Evolutionary conservation across 306 rosid species (phyloP).

Genomic region (Prunus davidiana): DNA sequence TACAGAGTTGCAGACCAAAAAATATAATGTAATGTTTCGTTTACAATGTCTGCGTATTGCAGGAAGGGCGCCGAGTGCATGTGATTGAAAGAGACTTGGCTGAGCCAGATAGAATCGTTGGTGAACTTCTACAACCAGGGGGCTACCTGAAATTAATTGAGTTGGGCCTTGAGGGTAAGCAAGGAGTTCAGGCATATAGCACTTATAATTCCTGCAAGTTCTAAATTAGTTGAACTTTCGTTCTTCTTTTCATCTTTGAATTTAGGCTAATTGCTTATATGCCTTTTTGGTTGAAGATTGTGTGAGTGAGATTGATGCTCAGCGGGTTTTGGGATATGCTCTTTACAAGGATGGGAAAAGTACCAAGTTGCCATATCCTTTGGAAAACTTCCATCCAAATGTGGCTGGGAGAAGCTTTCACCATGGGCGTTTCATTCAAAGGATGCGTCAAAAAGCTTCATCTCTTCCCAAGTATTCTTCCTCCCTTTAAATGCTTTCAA

Average conservation of each 20-base stretch:
- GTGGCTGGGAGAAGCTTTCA: constrained; percentile 60
- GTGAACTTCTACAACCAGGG: constrained; percentile 23
- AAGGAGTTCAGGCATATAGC: not conserved
- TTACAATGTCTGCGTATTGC: constrained; percentile 3
- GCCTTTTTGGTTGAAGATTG: constrained; percentile 9
- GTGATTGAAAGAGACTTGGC: constrained; percentile 53
- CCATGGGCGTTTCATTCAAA: constrained; percentile 56
- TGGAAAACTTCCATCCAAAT: constrained; percentile 35
- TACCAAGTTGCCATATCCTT: constrained; percentile 44
- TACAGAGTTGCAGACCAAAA: no score
- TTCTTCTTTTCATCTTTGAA: not conserved
- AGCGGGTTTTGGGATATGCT: constrained; percentile 20
- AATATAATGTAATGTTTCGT: not conserved
- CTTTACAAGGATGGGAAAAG: constrained; percentile 53
- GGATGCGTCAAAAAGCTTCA: constrained; percentile 47
- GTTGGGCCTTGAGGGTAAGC: constrained; percentile 25
- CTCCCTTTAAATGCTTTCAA: not conserved
- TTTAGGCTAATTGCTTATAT: not conserved
- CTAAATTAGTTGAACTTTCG: not conserved
- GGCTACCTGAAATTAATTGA: constrained; percentile 24
- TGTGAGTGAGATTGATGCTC: constrained; percentile 23
- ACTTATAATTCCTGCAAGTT: not conserved
- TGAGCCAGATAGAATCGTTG: constrained; percentile 22
- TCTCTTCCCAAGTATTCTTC: constrained; percentile 38
- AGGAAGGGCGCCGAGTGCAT: constrained; percentile 54